A percentile compares a stretch with the other conserved stretches of the same genome.
Conservation (phyloP, 495 filamentous ascomycete genomes). For the Annulohypoxylon moriforme region DNA sequence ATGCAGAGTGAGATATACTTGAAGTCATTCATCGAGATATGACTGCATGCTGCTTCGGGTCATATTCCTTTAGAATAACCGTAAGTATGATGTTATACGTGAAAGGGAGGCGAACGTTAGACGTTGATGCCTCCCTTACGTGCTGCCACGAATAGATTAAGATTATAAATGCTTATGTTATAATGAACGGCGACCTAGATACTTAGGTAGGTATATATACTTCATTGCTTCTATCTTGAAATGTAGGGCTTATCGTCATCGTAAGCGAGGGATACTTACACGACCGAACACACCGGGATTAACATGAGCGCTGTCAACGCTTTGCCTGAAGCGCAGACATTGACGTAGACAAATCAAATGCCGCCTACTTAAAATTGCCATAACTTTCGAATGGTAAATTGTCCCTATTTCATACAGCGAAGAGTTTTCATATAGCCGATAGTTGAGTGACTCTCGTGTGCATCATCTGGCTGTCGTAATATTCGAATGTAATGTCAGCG, state of each 20-base stretch:
- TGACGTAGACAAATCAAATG: not conserved
- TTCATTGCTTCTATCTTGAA: not conserved
- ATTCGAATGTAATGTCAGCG: constrained; percentile 1
- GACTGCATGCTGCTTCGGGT: not conserved
- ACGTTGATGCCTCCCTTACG: not conserved
- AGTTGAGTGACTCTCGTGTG: not conserved
- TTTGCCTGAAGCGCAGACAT: not conserved
- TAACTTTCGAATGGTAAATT: not conserved
- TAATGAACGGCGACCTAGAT: not conserved
- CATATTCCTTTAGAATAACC: not conserved
- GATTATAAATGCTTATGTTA: constrained; percentile 6
- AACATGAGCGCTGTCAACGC: not conserved
- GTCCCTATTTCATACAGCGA: not conserved
- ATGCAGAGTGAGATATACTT: not conserved
- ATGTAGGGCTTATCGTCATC: not conserved
- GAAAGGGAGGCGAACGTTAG: not conserved
- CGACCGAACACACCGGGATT: not conserved
- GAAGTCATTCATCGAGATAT: not conserved
- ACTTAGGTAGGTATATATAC: not conserved
- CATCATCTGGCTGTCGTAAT: constrained; percentile 3
- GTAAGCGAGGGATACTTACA: not conserved
- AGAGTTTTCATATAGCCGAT: not conserved
- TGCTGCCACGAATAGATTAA: not conserved
- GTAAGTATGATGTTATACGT: not conserved
- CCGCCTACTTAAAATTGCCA: not conserved